Conservation (phyloP, 306 rosid species). For the Cucumis sativus region DNA sequence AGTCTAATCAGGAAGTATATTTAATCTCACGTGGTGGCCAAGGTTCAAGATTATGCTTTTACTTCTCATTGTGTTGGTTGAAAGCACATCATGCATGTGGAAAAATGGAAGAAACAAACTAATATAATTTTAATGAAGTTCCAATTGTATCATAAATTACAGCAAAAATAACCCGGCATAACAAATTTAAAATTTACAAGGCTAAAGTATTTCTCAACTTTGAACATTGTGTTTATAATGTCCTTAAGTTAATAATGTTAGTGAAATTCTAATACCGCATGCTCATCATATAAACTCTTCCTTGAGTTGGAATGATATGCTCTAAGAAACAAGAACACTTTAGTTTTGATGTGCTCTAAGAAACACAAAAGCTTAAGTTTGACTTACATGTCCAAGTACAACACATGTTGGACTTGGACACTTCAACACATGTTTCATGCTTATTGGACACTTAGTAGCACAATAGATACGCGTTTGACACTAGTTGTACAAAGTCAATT, state of each 20-base stretch:
- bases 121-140: background rate
- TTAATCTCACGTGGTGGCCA: background rate
- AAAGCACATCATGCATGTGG: background rate
- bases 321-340: too few species aligned
- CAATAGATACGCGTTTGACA: too few species aligned
- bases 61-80: background rate
- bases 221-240: background rate
- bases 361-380: too few species aligned
- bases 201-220: background rate
- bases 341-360: background rate
- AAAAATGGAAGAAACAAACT: background rate
- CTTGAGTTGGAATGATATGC: background rate
- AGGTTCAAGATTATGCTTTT: background rate
- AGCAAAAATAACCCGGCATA: background rate
- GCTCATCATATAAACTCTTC: background rate
- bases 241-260: background rate
- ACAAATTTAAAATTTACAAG: background rate
- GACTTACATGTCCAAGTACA: too few species aligned
- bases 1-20: constrained; percentile 15
- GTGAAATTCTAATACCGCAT: background rate
- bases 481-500: too few species aligned
- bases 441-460: too few species aligned
- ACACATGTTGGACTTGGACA: too few species aligned
- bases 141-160: background rate
- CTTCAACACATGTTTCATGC: too few species aligned